Evolutionary conservation across 345 rosid genomes (phyloP), one percentile per base, ranked within the genome.

Genomic region (Crucihimalaya himalaica): DNA sequence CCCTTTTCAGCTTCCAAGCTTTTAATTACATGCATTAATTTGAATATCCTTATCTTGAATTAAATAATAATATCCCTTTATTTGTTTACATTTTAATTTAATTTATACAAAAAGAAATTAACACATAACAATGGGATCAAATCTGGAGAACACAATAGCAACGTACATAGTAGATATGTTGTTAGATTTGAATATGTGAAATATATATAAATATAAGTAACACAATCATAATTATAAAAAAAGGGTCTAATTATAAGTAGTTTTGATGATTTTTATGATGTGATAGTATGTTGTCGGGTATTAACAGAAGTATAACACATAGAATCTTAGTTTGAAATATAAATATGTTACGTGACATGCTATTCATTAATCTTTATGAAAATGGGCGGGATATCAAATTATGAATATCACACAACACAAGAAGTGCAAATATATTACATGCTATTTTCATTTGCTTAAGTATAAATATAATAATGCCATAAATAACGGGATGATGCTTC

Each of bases 21-120:
- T 72, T 72, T 72, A 62, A 51, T 62, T 62, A 39, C 76, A 2
- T 72, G 69, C 76, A 72, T 72, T 72, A 6, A 63, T 52, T 27
- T 72, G 27, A 63, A 31, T 15, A 52, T 42, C 2, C 5, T 57
- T 5, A 19, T 63, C 5, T 29, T 72, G 9, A 28, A 39, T 50
- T 34, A 37, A 67, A 16, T 6, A n/a, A 2, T 14, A 2, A 18
- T 20, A 54, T n/a, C 19, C 19, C 9, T 43, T 43, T 43, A 16
- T 43, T 43, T n/a, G 48, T 7, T 25, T 6, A 53, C 14, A 15
- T 8, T 23, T 51, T 37, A 35, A 23, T 16, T 51, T 37, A 47
- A n/a, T 25, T 25, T 19, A 8, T 21, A 19, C 5, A 70, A 16
- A 71, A 6, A 23, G n/a, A 29, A 9, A 21, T 2, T 4, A 31